Base-by-base conservation (phyloP, 2,329 filamentous ascomycete species). In the Ciborinia camelliae region DNA sequence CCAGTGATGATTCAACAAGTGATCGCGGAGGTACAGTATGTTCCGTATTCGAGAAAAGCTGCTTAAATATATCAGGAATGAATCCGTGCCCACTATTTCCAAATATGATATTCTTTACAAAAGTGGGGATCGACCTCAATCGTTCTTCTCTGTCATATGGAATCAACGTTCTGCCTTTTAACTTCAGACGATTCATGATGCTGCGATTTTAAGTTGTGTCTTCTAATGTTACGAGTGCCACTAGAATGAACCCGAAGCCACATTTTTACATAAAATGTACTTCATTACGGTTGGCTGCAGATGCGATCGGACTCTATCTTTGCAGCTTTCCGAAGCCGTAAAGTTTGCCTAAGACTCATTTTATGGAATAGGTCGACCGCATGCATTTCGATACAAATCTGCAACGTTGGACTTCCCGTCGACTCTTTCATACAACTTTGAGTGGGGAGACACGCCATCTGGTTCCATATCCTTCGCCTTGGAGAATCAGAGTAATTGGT, bases 11-110 rank as follows among this genome's bases (percentile, higher is more conserved):
- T 47, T 58, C 14, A 58, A 58, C 20, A 47, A 35, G 55, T 41
- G 14, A 47, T 14, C 2, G 41, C 55, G 15, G 55, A 47, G 28
- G 28, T 47, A 47, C 41, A 58, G 28, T 58, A 8, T 26, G 30
- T 8, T 26, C 55, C n/a, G 41, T 35, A 47, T 58, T 58, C 28
- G 55, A 58, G 20, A 47, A 14, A 35, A 32, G n/a, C 41, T 58
- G 55, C 55, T 47, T 47, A 23, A 58, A 47, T 35, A 58, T 58
- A 58, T 58, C 55, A 58, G 14, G 41, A 58, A 58, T 35, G 28
- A 47, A 47, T 58, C 55, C 20, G 41, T 58, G 55, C 41, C 55
- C n/a, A n/a, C n/a, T 37, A n/a, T 30, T 30, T 15, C 10, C 26
- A 20, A 58, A 47, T 47, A 35, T 58, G 55, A 58, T 58, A 47